phyloP scores from a whole-genome alignment of 371 early-diverging fungal genomes.

The Paraphysoderma sedebokerense region DNA sequence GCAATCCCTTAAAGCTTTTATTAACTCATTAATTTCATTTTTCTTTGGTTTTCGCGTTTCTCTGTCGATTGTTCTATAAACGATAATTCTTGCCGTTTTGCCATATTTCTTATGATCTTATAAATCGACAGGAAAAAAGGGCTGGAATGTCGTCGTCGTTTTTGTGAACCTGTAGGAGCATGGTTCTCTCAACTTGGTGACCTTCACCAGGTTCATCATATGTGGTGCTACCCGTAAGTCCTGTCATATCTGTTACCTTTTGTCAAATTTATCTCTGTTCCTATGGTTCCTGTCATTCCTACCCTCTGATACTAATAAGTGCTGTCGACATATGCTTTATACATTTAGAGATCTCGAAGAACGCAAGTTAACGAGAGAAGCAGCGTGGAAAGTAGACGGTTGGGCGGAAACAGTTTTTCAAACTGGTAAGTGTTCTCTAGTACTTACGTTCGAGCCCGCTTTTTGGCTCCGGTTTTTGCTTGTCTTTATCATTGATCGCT shows the following conservation, averaged over 20 bases:
- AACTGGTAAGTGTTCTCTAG: constrained; percentile 52
- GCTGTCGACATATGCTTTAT: background rate
- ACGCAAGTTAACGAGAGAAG: constrained; percentile 76
- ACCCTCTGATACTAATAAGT: background rate
- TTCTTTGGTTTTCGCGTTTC: no score
- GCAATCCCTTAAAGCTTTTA: background rate
- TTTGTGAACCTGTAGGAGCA: constrained; percentile 80
- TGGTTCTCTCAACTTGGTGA: constrained; percentile 87
- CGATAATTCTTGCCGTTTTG: no score
- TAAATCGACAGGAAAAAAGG: constrained; percentile 56
- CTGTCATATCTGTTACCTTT: background rate
- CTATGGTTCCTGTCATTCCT: background rate
- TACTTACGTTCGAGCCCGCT: background rate
- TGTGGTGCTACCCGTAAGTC: constrained; percentile 73
- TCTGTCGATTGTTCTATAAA: no score
- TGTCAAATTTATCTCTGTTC: background rate
- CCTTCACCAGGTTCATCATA: constrained; percentile 78
- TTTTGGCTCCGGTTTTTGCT: background rate
- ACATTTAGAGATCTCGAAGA: constrained; percentile 46
- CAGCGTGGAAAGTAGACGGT: constrained; percentile 81
- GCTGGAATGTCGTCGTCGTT: constrained; percentile 66
- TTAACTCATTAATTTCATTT: background rate
- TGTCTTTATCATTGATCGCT: background rate
- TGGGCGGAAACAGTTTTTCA: constrained; percentile 86
- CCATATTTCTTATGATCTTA: background rate